Evolutionary conservation across 352 stramenopile genomes (phyloP), one percentile per base, ranked within the genome.

Genomic region (Elongisporangium prolatum): DNA sequence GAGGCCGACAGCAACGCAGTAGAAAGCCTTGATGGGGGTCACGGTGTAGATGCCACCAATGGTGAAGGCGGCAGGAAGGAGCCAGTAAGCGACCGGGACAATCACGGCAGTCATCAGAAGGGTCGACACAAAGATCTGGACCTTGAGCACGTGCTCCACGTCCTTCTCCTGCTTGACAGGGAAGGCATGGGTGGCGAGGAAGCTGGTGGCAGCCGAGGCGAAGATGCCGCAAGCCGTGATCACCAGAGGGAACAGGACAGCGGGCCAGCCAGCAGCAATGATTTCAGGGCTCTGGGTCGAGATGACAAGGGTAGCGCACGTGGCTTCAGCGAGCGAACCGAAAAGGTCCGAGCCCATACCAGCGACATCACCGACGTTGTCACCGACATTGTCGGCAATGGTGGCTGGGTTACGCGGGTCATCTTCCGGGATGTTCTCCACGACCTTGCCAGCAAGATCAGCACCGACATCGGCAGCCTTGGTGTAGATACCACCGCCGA

Each of bases 261-360:
- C 93, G 56, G 93, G 89, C 93, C 94, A 99, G 54, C 93, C 93
- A 56, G 80, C 95, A 24, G 77, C 68, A 44, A 98, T 93, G 51
- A 98, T 84, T 57, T 98, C 87, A 11, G 73, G 57, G 52, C 89
- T 98, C 67, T 97, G 84, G 38, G 91, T 91, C 61, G 95, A 97
- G 67, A 99, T 98, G 14, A 99, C 96, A 49, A 99, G 84, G 44
- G 95, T 96, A n/a, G 97, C 97, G 74, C 97, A 99, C 56, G 97
- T 99, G n/a, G 96, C 87, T 71, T 99, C 97, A 44, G 97, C 97
- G 64, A 99, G 98, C 63, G 93, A 99, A 68, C 97, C 97, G 72
- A 99, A 99, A 13, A 99, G 88, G 94, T 99, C 97, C 58, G 96
- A 98, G 44, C 97, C 97, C 97, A 99, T 99, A 80, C 97, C 97